Base-by-base conservation (phyloP, 2,329 filamentous ascomycete species). In the Spiromastix sp. region DNA sequence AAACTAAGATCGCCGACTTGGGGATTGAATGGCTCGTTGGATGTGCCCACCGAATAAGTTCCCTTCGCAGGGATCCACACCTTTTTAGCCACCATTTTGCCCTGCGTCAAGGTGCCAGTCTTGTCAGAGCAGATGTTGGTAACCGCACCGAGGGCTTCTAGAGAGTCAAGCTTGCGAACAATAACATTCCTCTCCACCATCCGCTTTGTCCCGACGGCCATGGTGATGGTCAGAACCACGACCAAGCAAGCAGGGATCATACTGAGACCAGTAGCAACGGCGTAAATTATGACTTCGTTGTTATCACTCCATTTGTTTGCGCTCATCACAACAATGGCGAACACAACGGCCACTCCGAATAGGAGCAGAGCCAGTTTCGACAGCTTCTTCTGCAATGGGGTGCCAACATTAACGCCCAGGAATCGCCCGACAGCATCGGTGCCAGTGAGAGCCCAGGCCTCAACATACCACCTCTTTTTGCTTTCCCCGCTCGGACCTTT, bases 321-420 rank as follows among this genome's bases (percentile, higher is more conserved):
- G 5, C 66, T 78, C 30, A 81, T 68, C 25, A 82, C 78, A 46
- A 84, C 74, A 44, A 84, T 71, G 6, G 78, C 78, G 42, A 78
- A 79, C 17, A 83, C 48, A 9, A 84, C 71, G 2, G 79, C 79
- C 34, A 81, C 70, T 19, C 64, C 67, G 49, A 84, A 82, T 2
- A 83, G 68, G 2, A 79, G 54, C 12, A 82, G 64, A 15, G 79
- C 79, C 32, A 84, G 67, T 52, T 74, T 73, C 31, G 77, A 79
- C 11, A 84, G 64, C 49, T 79, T 81, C 46, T 71, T 70, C 54
- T 82, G 77, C 12, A 84, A 64, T 3, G 79, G 80, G 8, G 79
- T 83, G 30, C 80, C 79, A 9, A 79, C 70, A 36, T 73, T 79
- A 40, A 82, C 69, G 34, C 79, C 79, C 6, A 83, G 63, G 49